Base-by-base conservation (phyloP, 768 basidiomycete species). In the Saitozyma podzolica region DNA sequence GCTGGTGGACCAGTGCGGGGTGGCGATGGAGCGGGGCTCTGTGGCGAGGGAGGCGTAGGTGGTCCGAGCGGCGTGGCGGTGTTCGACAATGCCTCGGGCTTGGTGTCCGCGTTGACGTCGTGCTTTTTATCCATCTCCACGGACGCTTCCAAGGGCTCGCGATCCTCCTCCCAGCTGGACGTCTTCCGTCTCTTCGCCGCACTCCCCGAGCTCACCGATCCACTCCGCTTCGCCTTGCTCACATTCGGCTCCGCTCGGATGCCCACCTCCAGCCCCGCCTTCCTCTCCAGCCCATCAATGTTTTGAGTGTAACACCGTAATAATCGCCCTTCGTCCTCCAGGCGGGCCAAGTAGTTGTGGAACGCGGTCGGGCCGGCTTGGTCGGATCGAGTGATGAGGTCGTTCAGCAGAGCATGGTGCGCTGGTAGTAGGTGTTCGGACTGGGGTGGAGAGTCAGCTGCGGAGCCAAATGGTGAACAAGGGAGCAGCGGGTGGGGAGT, bases 251-350 rank as follows among this genome's bases (percentile, higher is more conserved):
- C 19, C 17, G 29, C 37, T 1, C 58, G 63, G 11, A 64, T n/a
- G 11, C 63, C 63, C 37, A 56, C 54, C 3, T 49, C 42, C 40
- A 64, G 43, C 10, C 95, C 95, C 1, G 89, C 90, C 19, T 85
- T 80, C 3, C 87, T 88, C 78, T 97, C 93, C 6, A 97, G 85
- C 0, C 91, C 93, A 80, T 98, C 95, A 57, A 98, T 97, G 72
- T 98, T 98, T 80, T 97, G 80, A 6, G 95, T 97, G 79, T 99
- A 98, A 80, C 95, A 94, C 84, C 96, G 77, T 14, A 76, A 53
- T n/a, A 81, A 76, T 67, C 77, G 49, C 6, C 58, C 50, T 10
- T 39, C 8, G 6, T 41, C 17, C 37, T 59, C 58, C 40, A 59
- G 39, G 8, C 13, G 41, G 13, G 52, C 45, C 20, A 62, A 48